Evolutionary conservation across 108 stramenopile genomes (phyloP).

Genomic region (Asterionellopsis glacialis): DNA sequence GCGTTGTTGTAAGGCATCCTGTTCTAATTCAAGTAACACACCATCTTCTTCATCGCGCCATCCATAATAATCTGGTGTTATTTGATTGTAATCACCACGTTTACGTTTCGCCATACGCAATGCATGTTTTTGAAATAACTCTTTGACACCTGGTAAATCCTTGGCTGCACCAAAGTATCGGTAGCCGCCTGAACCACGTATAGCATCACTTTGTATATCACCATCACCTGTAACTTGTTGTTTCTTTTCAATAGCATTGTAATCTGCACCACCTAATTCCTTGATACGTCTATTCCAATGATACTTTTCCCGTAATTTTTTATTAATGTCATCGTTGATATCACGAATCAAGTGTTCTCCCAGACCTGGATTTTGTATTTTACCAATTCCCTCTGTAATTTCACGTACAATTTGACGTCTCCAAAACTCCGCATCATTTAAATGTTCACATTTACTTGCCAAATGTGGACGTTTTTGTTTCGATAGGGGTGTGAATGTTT

Average conservation of each 20-base stretch:
- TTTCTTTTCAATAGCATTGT: conserved; percentile 63
- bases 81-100: conserved; percentile 79
- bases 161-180: conserved; percentile 94
- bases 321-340: conserved; percentile 97
- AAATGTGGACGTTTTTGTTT: conserved; percentile 74
- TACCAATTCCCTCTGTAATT: conserved; percentile 71
- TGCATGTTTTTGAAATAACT: conserved; percentile 73
- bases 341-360: conserved; percentile 96
- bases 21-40: conserved; percentile 73
- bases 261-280: conserved; percentile 86
- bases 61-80: conserved; percentile 91
- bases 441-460: conserved; percentile 82
- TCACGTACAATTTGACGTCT: conserved; percentile 84
- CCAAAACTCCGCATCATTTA: conserved; percentile 67
- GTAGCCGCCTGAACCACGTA: conserved; percentile 71
- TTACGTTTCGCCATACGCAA: conserved; percentile 50
- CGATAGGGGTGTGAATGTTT: conserved; percentile 17
- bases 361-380: conserved; percentile 92
- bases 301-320: conserved; percentile 87
- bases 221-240: conserved; percentile 54
- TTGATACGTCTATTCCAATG: conserved; percentile 92
- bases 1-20: conserved; percentile 34
- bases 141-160: conserved; percentile 91
- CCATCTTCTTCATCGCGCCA: conserved; percentile 93
- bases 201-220: conserved; percentile 28